Evolutionary conservation across 108 stramenopile species (phyloP), one percentile per base, ranked within the genome.

Genomic region (Chaetoceros muelleri): DNA sequence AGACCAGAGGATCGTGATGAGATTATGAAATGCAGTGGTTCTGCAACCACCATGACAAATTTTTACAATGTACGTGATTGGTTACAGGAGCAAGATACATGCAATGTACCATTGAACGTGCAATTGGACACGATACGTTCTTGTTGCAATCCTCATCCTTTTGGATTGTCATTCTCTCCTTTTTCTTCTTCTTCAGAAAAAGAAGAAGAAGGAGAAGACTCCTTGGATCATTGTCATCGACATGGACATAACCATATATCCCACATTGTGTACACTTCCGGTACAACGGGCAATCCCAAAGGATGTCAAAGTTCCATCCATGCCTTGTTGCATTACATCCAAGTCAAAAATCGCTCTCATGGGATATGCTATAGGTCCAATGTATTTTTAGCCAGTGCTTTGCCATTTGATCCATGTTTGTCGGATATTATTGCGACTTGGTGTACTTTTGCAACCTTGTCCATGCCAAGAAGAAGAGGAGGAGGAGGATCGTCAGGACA

Each of bases 241-340:
- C 0, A 44, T 25, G 24, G 19, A 27, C 24, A 24, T 2, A 52
- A 70, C 22, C 46, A 58, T 26, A 26, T 84, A 27, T 87, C 85
- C 1, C 90, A 91, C 52, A 73, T 87, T 31, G 93, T 95, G 5
- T 98, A 95, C 67, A 98, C 98, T 0, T 90, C 87, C 19, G 98
- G 98, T 2, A 96, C 96, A 18, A 95, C 96, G 8, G 98, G 98
- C 3, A 55, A 47, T 21, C 96, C 98, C 44, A 98, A 98, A 75
- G 98, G 96, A 24, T 91, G 85, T 51, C 44, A 79, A 2, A 81
- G 81, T 3, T 91, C 90, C 22, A 61, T 79, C 0, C 46, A 61
- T 22, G 78, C 90, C 1, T 48, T 91, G 34, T 62, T 58, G 19
- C 49, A 75, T 48, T 91, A 91, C 58, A 47, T 91, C 21, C 46